Conservation (phyloP, 345 rosid species). For the Durio zibethinus region DNA sequence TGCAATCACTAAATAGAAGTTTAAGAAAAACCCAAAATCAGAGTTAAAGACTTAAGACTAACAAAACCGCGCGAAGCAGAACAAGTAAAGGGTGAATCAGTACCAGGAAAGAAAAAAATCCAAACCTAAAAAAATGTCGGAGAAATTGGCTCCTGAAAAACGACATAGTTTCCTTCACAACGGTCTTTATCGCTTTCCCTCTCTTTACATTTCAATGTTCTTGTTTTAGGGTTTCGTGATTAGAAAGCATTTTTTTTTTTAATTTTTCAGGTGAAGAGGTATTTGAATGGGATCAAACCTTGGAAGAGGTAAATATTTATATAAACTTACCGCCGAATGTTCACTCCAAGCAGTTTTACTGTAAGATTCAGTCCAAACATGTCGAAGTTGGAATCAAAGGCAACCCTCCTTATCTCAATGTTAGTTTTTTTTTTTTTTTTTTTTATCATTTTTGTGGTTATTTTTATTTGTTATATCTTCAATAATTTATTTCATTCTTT, state of each 20-base stretch:
- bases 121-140: slow-evolving; percentile 36
- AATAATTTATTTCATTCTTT: background rate
- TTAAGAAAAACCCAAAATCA: slow-evolving; percentile 2
- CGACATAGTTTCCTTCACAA: slow-evolving; percentile 52
- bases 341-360: slow-evolving; percentile 66
- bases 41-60: background rate
- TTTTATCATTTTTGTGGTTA: background rate
- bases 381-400: slow-evolving; percentile 92
- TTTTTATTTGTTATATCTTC: background rate
- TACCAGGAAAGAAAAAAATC: background rate
- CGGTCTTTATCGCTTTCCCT: slow-evolving; percentile 21
- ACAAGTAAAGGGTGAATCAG: background rate
- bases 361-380: slow-evolving; percentile 81
- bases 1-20: too few relatives aligned
- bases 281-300: slow-evolving; percentile 94
- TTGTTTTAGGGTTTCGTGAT: background rate
- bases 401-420: slow-evolving; percentile 92
- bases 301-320: slow-evolving; percentile 83
- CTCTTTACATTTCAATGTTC: background rate
- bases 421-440: slow-evolving; percentile 26
- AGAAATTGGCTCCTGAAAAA: slow-evolving; percentile 68
- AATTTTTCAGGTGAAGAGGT: slow-evolving; percentile 55
- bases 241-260: background rate
- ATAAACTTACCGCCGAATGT: slow-evolving; percentile 67
- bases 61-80: background rate